phyloP scores from a whole-genome alignment of 441 rosid species.

The Corymbia calophylla region DNA sequence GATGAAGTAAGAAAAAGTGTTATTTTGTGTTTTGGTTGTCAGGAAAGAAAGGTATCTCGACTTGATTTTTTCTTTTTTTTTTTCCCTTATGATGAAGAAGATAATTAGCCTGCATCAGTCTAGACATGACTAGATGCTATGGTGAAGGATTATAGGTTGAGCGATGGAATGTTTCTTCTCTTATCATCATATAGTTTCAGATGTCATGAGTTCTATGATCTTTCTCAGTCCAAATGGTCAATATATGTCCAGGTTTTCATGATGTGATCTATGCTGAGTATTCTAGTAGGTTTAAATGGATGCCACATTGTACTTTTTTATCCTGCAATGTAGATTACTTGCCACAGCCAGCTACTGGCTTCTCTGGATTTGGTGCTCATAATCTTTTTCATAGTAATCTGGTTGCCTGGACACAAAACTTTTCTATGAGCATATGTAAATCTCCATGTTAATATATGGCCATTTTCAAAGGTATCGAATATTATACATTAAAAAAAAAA shows the following conservation, averaged over 20 bases:
- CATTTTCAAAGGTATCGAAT: background rate
- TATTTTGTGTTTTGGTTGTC: background rate
- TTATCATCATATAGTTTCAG: background rate
- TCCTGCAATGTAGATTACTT: background rate
- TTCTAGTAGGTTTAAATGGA: background rate
- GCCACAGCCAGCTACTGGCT: background rate
- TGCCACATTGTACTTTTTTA: background rate
- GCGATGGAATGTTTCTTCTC: background rate
- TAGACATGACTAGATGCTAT: background rate
- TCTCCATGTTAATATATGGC: background rate
- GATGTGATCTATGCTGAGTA: background rate
- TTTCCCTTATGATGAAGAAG: background rate
- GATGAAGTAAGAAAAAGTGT: background rate
- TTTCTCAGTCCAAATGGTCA: background rate
- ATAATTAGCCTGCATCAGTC: background rate
- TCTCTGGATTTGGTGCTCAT: background rate
- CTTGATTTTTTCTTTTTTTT: background rate
- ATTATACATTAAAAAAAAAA: background rate
- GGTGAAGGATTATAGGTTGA: background rate
- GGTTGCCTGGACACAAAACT: background rate
- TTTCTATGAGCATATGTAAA: background rate
- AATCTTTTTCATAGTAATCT: background rate
- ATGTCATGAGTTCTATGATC: background rate
- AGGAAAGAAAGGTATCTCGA: background rate
- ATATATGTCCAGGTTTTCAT: background rate